Base-by-base conservation (phyloP, 164 flowering plant genomes). In the Chloranthus sessilifolius region DNA sequence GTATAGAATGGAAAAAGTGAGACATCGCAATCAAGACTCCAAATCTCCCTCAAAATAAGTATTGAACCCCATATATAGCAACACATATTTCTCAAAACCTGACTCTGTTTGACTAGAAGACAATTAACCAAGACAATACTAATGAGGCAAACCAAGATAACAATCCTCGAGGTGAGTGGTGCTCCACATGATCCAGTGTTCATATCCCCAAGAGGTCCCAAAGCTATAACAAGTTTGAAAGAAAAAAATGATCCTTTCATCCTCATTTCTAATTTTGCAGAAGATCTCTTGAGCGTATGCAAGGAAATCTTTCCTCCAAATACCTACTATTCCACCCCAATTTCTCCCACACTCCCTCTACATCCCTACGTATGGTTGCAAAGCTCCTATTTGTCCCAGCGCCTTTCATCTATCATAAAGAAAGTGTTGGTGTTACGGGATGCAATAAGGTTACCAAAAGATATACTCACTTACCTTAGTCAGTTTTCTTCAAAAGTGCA, bases 141-240 rank as follows among this genome's bases (percentile, higher is more conserved):
- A n/a, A 76, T 78, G 82, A 82, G 77, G 85, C 95, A 76, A 81
- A 81, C 94, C 97, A 86, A 81, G 77, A 80, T 78, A 81, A 88
- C 88, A 86, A 83, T 82, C 87, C 87, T 66, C 68, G 75, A 68
- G 65, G 70, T 70, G 79, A 79, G 88, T 84, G 63, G 79, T 76
- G 88, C 94, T 92, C 91, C 88, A 76, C 70, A 78, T 80, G 91
- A 83, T 88, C 96, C 95, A 82, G 66, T 68, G 84, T 85, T 76
- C 78, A 82, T 77, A 69, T 73, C 83, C 90, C 96, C 98, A 77
- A 77, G 73, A 72, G 70, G 84, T 86, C 82, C 96, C 96, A 83
- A 68, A 69, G 86, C 84, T 67, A 83, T 73, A 70, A 64, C 60
- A 65, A 71, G 63, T 73, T 80, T 70, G 88, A 81, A 83, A 72